Conservation (phyloP, 768 basidiomycete genomes). For the Mycena venus region DNA sequence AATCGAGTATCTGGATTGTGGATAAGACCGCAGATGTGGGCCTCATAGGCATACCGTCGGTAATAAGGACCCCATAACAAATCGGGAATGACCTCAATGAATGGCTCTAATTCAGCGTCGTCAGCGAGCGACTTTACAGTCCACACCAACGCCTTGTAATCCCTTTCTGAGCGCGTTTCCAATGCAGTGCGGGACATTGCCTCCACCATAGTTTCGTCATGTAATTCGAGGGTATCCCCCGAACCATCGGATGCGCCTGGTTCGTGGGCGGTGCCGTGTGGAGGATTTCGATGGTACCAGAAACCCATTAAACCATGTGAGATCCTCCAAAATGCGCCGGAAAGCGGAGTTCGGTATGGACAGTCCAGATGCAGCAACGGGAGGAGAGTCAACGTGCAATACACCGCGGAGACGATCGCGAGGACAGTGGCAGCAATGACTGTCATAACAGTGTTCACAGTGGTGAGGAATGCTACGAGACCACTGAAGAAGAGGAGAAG, state of each 20-base stretch:
- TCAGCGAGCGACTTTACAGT: neutral
- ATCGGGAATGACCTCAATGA: neutral
- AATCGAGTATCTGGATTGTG: neutral
- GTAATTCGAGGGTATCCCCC: too few relatives aligned
- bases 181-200: neutral
- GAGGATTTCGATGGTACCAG: neutral
- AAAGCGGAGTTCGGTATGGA: neutral
- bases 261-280: neutral
- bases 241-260: neutral
- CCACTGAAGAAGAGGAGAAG: neutral
- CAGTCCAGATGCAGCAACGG: neutral
- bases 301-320: neutral
- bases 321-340: neutral
- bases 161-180: neutral
- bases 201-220: neutral
- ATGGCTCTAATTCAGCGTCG: neutral
- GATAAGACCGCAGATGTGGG: neutral
- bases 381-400: neutral
- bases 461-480: neutral
- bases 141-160: neutral
- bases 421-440: neutral
- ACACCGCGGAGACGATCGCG: neutral
- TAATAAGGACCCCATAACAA: neutral
- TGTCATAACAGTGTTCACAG: neutral
- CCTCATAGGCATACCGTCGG: neutral